Conservation (phyloP, 1,284 basidiomycete species). For the Ustilago lituana region DNA sequence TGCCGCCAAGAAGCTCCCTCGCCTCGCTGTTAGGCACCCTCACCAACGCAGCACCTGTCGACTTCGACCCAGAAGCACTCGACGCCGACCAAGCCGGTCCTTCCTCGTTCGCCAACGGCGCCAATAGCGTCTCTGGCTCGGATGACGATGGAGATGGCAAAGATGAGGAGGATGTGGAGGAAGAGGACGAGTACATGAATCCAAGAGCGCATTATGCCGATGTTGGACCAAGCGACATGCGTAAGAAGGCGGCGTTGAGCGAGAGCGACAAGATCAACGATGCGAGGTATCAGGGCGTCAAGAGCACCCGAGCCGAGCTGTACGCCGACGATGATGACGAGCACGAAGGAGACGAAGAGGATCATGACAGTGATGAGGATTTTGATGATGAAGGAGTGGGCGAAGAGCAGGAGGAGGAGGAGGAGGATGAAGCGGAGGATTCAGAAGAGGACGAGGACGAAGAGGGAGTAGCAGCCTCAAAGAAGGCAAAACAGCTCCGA, state of each 20-base stretch:
- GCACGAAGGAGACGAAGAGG: slow-evolving; percentile 17
- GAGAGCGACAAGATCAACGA: slow-evolving; percentile 48
- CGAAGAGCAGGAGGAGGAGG: slow-evolving; percentile 19
- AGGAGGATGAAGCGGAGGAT: slow-evolving; percentile 13
- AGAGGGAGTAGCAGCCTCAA: slow-evolving; percentile 1
- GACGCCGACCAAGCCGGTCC: slow-evolving; percentile 29
- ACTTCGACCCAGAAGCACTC: slow-evolving; percentile 44
- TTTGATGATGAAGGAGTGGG: slow-evolving; percentile 19
- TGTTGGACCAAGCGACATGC: slow-evolving; percentile 48
- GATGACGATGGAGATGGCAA: slow-evolving; percentile 24
- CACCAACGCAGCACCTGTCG: slow-evolving; percentile 40
- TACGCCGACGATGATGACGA: slow-evolving; percentile 43
- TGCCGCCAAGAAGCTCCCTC: slow-evolving; percentile 39
- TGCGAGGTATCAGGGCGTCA: slow-evolving; percentile 49
- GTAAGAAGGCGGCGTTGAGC: slow-evolving; percentile 50
- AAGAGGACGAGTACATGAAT: slow-evolving; percentile 27
- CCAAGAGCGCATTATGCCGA: slow-evolving; percentile 56
- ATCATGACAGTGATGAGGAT: slow-evolving; percentile 14
- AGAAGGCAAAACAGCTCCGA: slow-evolving; percentile 26
- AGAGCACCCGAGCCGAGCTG: slow-evolving; percentile 51
- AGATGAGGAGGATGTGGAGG: slow-evolving; percentile 16
- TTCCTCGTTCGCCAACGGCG: slow-evolving; percentile 12
- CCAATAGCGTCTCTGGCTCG: slow-evolving; percentile 8
- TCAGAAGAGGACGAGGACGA: slow-evolving; percentile 20
- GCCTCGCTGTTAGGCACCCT: slow-evolving; percentile 37